Evolutionary conservation across 2,329 filamentous ascomycete genomes (phyloP).

Genomic region (Fusarium sp.): DNA sequence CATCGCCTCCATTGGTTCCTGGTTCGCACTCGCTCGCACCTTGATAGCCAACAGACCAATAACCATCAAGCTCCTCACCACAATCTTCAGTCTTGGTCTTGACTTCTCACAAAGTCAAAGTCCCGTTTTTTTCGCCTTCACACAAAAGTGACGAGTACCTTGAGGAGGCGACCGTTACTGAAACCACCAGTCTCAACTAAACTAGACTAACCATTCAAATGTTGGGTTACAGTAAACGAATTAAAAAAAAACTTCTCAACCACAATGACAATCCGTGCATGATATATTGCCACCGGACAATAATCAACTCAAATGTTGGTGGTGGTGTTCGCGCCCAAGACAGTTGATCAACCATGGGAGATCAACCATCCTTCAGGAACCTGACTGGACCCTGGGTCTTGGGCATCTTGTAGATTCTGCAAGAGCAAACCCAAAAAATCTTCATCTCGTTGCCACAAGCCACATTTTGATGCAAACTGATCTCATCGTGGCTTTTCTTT

Average conservation of each 20-base stretch:
- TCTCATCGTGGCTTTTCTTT: not conserved
- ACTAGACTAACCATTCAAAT: not conserved
- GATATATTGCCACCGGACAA: conserved; percentile 28
- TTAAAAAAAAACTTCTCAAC: not conserved
- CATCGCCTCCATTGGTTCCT: conserved; percentile 36
- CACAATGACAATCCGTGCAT: conserved; percentile 22
- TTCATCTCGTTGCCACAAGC: conserved; percentile 30
- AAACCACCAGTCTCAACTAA: conserved; percentile 2
- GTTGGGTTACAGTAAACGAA: conserved; percentile 9
- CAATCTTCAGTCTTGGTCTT: conserved; percentile 16
- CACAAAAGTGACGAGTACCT: not conserved
- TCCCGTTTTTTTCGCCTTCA: conserved; percentile 25
- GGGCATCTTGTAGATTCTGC: conserved; percentile 5
- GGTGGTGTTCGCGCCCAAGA: not conserved
- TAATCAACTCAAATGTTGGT: conserved; percentile 4
- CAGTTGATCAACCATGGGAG: conserved; percentile 18
- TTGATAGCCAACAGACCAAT: conserved; percentile 37
- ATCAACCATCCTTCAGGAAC: conserved; percentile 31
- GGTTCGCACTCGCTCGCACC: conserved; percentile 21
- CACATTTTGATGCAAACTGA: not conserved
- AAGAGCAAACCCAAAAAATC: conserved; percentile 6
- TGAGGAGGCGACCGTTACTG: conserved; percentile 41
- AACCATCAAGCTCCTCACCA: conserved; percentile 17
- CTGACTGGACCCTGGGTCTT: conserved; percentile 16
- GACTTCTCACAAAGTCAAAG: not conserved